Evolutionary conservation across 768 basidiomycete species (phyloP).

Genomic region (Krasilnikovozyma curviuscula): DNA sequence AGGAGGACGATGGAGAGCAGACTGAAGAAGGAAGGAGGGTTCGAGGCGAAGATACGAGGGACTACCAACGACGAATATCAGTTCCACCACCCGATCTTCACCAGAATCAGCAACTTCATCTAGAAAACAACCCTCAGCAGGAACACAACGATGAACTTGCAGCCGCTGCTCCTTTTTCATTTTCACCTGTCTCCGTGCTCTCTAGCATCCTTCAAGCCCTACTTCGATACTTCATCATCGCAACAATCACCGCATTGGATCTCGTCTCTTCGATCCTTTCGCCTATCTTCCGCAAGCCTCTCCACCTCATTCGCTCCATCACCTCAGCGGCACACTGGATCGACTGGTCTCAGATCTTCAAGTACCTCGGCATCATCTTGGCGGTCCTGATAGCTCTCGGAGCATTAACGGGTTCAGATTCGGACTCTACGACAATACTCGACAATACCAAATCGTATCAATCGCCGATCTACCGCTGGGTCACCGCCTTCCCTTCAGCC

Average conservation of each 20-base stretch:
- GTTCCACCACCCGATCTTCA: neutral
- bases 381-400: neutral
- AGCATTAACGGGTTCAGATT: neutral
- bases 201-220: no score
- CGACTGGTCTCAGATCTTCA: slow-evolving; percentile 1
- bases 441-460: no score
- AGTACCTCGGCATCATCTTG: neutral
- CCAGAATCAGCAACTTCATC: neutral
- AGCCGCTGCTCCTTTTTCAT: neutral
- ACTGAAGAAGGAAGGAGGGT: slow-evolving; percentile 13
- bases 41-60: slow-evolving; percentile 14
- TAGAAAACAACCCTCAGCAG: neutral
- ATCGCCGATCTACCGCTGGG: no score
- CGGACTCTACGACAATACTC: no score
- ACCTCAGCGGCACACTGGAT: neutral
- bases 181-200: neutral
- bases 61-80: neutral
- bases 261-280: neutral
- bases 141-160: neutral
- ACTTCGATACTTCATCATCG: slow-evolving; percentile 1
- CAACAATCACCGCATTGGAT: neutral
- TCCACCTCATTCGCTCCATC: neutral
- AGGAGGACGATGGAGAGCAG: slow-evolving; percentile 12
- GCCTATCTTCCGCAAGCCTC: neutral
- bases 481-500: no score